Base-by-base conservation (phyloP, 148 eudicot genomes). In the Agrostemma githago region DNA sequence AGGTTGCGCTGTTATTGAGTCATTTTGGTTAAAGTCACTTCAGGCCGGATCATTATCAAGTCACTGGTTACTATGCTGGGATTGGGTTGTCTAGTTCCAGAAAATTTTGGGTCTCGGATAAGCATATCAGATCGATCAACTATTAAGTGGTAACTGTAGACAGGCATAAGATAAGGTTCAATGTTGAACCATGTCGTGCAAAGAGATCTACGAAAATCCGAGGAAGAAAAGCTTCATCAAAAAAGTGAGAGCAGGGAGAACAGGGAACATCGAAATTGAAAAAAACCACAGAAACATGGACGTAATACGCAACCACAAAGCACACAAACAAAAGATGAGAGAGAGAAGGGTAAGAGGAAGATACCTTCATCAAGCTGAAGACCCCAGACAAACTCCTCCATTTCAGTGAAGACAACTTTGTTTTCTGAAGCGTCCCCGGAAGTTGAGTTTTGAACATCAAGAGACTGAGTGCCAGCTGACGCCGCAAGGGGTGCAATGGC, bases 351-450 rank as follows among this genome's bases (percentile, higher is more conserved):
- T 44, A 71, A 21, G 60, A 78, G 64, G 76, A 20, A 44, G 38
- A 34, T 70, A 95, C 97, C 98, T 86, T 95, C 97, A 78, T 92
- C 92, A 71, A 87, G 93, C 74, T 95, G 98, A 57, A 92, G 96
- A 72, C 98, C 96, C 92, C 97, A 89, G 48, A 95, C 98, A 82
- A 95, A 95, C 83, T 95, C 98, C 79, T 95, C 98, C 98, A 95
- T 92, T 79, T 95, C 98, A 19, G 98, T 92, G 80, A 95, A 90
- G 82, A 92, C 93, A 78, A 95, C 93, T 81, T 90, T 88, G 76
- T 89, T 90, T 72, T 90, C 93, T 82, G 84, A 83, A 48, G 85
- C 65, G 73, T 90, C 93, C 60, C 79, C 93, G 72, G 85, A 38
- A 56, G 81, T 58, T 48, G 83, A 62, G 54, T 77, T 83, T 53